These are phyloP conservation scores for Turnera subulata DNA, from an alignment of 345 rosid genomes.

Conservation along the genomic window DNA sequence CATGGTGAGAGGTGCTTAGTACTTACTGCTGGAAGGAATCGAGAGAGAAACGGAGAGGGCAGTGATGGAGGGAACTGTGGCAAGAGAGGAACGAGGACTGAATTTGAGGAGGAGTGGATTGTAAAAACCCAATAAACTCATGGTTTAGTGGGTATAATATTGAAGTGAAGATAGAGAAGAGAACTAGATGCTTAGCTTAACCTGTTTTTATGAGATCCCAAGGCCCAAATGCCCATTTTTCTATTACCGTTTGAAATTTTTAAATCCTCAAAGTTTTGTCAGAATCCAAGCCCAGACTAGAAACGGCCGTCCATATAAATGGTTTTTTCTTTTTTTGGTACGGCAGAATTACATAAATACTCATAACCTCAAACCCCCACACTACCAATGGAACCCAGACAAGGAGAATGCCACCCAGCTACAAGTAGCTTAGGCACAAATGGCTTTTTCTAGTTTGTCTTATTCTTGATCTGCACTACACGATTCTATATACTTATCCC, in stretches of 20 bases:
- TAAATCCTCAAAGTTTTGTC: not conserved
- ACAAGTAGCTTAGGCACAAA: not conserved
- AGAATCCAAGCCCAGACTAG: not conserved
- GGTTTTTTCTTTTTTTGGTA: no score
- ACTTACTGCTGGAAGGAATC: constrained; percentile 11
- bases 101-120: not conserved
- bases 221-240: not conserved
- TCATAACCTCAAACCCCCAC: no score
- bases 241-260: not conserved
- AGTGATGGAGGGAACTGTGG: not conserved
- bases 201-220: not conserved
- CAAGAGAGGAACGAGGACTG: not conserved
- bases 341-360: no score
- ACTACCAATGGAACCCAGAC: no score
- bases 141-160: constrained; percentile 6
- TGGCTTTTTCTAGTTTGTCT: not conserved
- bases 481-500: no score
- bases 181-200: not conserved
- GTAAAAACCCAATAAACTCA: constrained; percentile 9
- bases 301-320: no score
- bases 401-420: no score
- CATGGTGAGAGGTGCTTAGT: not conserved
- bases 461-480: no score
- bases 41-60: not conserved
- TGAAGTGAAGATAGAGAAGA: not conserved